Base-by-base conservation (phyloP, 495 filamentous ascomycete genomes). In the Penicillium psychrofluorescens region DNA sequence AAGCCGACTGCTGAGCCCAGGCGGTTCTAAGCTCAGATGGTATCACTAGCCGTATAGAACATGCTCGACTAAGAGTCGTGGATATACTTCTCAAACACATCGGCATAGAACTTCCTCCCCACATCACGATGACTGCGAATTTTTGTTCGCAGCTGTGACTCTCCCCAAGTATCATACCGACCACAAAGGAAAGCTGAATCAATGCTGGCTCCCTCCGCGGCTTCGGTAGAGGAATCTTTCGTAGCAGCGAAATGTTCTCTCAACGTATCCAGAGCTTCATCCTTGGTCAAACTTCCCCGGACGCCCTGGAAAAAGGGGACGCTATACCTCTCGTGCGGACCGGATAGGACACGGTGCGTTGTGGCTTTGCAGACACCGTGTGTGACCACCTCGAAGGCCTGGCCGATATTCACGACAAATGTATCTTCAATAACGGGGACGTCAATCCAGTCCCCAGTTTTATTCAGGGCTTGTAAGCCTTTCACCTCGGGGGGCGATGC, bases 341-440 rank as follows among this genome's bases (percentile, higher is more conserved):
- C 53, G 7, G 48, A 45, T 3, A 71, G 50, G 6, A 77, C 77
- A 3, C 69, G 64, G 14, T 78, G 77, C 0, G 70, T 66, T 0
- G 75, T 78, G 2, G 76, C 75, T 46, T 71, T 74, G 38, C 75
- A 71, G 11, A 66, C 62, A 1, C 74, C 68, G 36, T 68, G 60
- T 1, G 76, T 80, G 2, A 76, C 69, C 4, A 77, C 72, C 55
- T 80, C 75, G 40, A 80, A 78, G 0, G 74, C 75, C 42, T 78
- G 73, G 3, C 73, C 74, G 36, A 80, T 75, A 48, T 79, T 78
- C 35, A 79, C 72, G 7, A 79, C 74, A 41, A 79, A 74, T 0
- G 72, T 73, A 6, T 64, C 66, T 4, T 63, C 54, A 8, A 78
- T 56, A 1, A 66, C 61, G 2, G 75, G 72, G n/a, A 71, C 70